These are phyloP conservation scores for Penicillium vulpinum DNA, from an alignment of 2,329 filamentous ascomycete species.

Conservation along the genomic window DNA sequence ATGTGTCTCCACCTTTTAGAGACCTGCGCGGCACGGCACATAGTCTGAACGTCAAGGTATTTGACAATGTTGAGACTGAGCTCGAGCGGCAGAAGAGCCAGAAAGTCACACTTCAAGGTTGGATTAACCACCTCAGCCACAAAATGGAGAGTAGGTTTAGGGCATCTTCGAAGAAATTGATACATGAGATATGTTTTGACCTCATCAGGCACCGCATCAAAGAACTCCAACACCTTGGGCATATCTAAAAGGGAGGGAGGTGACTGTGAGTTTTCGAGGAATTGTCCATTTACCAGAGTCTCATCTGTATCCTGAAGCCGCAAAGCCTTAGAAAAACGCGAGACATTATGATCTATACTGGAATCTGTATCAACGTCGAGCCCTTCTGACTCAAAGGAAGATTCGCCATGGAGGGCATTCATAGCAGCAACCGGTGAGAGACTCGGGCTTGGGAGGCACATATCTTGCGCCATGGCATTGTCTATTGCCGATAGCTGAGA, in stretches of 20 bases:
- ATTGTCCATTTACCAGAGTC: slow-evolving; percentile 9
- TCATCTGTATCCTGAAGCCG: slow-evolving; percentile 19
- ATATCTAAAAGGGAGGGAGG: slow-evolving; percentile 67
- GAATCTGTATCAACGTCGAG: slow-evolving; percentile 46
- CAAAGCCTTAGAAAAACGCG: slow-evolving; percentile 25
- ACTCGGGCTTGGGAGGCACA: slow-evolving; percentile 90
- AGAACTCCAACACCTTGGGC: slow-evolving; percentile 82
- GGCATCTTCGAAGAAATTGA: slow-evolving; percentile 83
- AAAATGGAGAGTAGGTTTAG: slow-evolving; percentile 83
- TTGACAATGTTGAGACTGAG: slow-evolving; percentile 83
- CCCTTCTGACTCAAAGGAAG: slow-evolving; percentile 46
- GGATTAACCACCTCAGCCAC: slow-evolving; percentile 91
- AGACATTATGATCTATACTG: slow-evolving; percentile 41
- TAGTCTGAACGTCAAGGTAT: slow-evolving; percentile 79
- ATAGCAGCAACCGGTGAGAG: slow-evolving; percentile 83
- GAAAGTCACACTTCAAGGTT: slow-evolving; percentile 89
- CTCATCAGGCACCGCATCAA: slow-evolving; percentile 85
- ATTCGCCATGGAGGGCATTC: slow-evolving; percentile 55
- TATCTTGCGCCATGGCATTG: slow-evolving; percentile 75
- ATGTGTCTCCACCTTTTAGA: slow-evolving; percentile 92
- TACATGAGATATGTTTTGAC: slow-evolving; percentile 98
- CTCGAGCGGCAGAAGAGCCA: slow-evolving; percentile 79
- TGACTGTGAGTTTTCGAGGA: slow-evolving; percentile 27
- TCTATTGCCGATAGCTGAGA: slow-evolving; percentile 57
- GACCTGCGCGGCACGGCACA: slow-evolving; percentile 88